Evolutionary conservation across 2,329 filamentous ascomycete species (phyloP).

Genomic region (Ophiostoma populinum): DNA sequence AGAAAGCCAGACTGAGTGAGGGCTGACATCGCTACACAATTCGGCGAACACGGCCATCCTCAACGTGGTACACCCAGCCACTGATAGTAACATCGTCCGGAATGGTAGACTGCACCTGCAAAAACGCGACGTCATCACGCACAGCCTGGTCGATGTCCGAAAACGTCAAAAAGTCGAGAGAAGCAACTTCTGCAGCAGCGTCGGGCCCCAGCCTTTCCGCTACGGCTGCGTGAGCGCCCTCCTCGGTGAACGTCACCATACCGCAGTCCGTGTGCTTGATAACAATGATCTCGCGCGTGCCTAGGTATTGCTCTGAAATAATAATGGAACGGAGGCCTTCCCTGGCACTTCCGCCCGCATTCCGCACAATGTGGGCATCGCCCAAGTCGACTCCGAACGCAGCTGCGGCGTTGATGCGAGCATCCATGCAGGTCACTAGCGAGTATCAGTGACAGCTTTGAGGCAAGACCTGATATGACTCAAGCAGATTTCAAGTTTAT

Average conservation of each 20-base stretch:
- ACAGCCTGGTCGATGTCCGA: conserved; percentile 46
- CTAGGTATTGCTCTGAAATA: conserved; percentile 64
- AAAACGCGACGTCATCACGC: conserved; percentile 43
- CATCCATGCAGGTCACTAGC: conserved; percentile 77
- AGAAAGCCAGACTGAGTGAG: background rate
- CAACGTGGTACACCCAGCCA: conserved; percentile 39
- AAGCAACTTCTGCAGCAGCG: conserved; percentile 26
- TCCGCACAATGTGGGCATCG: conserved; percentile 64
- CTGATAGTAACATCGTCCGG: conserved; percentile 42
- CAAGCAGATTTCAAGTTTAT: no score
- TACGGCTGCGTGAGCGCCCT: conserved; percentile 34
- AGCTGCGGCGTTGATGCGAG: conserved; percentile 48
- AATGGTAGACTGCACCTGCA: conserved; percentile 43
- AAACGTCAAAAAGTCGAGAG: conserved; percentile 46
- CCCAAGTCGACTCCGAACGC: conserved; percentile 57
- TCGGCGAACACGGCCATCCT: conserved; percentile 8
- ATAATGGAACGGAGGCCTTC: conserved; percentile 60
- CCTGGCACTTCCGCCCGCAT: conserved; percentile 47
- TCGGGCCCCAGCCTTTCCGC: conserved; percentile 37
- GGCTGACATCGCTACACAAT: conserved; percentile 4
- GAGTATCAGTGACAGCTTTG: no score
- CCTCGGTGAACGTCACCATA: conserved; percentile 54
- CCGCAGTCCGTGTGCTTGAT: conserved; percentile 62
- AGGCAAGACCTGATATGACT: no score
- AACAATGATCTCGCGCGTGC: conserved; percentile 56